These are phyloP conservation scores for Verticillium isaacii DNA, from an alignment of 2,329 filamentous ascomycete species.

Conservation along the genomic window DNA sequence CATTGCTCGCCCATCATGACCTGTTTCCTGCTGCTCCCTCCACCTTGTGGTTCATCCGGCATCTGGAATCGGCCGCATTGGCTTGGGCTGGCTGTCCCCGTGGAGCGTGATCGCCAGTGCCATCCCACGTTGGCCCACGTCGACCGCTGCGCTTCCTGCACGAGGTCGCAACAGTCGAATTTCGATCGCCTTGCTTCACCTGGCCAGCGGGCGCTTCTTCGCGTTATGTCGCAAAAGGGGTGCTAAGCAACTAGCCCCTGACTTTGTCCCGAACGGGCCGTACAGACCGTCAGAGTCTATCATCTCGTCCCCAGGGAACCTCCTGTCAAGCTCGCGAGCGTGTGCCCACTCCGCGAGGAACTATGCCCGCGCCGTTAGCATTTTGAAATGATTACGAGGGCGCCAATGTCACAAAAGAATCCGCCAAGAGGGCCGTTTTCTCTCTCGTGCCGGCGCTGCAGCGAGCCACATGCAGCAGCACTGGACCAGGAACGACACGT, in stretches of 20 bases:
- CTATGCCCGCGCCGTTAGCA: background rate
- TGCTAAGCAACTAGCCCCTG: too few species aligned
- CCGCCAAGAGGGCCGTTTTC: background rate
- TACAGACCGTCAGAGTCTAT: background rate
- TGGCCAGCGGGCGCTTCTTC: background rate
- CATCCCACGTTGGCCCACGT: background rate
- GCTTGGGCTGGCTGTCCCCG: background rate
- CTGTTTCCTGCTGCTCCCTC: background rate
- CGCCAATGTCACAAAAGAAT: background rate
- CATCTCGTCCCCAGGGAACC: background rate
- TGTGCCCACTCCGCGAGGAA: background rate
- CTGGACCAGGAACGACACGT: background rate
- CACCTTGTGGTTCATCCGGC: background rate
- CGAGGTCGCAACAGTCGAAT: background rate
- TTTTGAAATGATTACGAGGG: background rate
- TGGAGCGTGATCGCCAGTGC: background rate
- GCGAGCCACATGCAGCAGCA: background rate
- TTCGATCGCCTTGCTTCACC: background rate
- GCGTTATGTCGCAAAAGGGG: background rate
- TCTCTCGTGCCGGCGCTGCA: background rate
- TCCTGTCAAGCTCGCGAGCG: background rate
- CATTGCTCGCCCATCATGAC: background rate
- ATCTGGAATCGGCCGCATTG: background rate
- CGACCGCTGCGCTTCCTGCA: background rate
- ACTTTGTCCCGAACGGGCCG: background rate